Conservation (phyloP, 805 yeast species). For the Hanseniaspora vineae region DNA sequence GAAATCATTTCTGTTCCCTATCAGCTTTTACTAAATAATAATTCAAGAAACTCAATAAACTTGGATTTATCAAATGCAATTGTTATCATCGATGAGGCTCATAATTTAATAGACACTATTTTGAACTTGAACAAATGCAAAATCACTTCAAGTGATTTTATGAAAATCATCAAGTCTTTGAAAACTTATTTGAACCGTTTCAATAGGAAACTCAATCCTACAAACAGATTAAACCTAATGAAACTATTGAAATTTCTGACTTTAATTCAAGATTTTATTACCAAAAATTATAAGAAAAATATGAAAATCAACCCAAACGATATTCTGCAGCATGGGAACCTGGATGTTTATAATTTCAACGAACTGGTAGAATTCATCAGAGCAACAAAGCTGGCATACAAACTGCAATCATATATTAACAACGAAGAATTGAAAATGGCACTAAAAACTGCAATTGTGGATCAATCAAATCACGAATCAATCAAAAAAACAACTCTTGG, state of each 20-base stretch:
- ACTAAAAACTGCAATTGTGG: constrained; percentile 1
- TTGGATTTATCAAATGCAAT: constrained; percentile 50
- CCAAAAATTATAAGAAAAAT: constrained; percentile 24
- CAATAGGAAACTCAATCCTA: constrained; percentile 48
- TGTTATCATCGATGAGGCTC: constrained; percentile 86
- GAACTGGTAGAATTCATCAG: constrained; percentile 51
- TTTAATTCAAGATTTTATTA: constrained; percentile 37
- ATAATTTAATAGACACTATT: constrained; percentile 69
- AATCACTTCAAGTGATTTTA: constrained; percentile 38
- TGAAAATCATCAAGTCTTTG: constrained; percentile 33
- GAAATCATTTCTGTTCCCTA: constrained; percentile 82
- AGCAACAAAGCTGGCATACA: constrained; percentile 67
- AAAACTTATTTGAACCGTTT: constrained; percentile 47
- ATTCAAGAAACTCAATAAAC: constrained; percentile 45
- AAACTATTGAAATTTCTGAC: constrained; percentile 49
- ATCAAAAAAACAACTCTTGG: no score
- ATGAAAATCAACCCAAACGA: constrained; percentile 43
- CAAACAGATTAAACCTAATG: constrained; percentile 55
- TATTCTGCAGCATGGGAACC: constrained; percentile 45
- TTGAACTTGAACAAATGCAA: constrained; percentile 53
- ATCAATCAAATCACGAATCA: constrained; percentile 1
- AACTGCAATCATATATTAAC: constrained; percentile 60
- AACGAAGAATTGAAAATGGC: background rate
- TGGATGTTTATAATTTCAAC: constrained; percentile 60
- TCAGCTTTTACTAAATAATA: constrained; percentile 53